Base-by-base conservation (phyloP, 2,329 filamentous ascomycete species). In the Torrubiella hemipterigena region DNA sequence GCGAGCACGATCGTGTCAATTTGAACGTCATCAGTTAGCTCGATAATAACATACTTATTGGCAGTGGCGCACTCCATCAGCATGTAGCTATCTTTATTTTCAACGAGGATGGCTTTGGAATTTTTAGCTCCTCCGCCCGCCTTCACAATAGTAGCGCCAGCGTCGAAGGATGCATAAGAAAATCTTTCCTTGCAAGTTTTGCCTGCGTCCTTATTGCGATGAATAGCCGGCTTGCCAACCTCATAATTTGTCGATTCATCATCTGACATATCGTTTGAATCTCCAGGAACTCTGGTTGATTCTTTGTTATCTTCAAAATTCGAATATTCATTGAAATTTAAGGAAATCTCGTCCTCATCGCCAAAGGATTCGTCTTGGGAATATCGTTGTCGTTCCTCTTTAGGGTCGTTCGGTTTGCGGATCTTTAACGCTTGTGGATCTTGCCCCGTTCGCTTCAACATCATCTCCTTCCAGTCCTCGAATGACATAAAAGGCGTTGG, bases 31-130 rank as follows among this genome's bases (percentile, higher is more conserved):
- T 93, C 85, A 54, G 85, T 96, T 18, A 98, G 67, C 57, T 98
- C 91, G 37, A 98, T 75, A 37, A 96, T 87, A 40, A 96, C 68
- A 50, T 93, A 95, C 55, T 96, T 96, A 60, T 93, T 89, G 43
- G 78, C 65, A 14, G 77, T 77, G 5, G 77, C 76, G 56, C 91
- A 98, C 51, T 89, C 83, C 42, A 95, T 83, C 27, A 96, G 69
- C 85, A 98, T 94, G 55, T 98, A 98, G 41, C 84, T 89, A 56
- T 98, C 91, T 59, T 96, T 96, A 59, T 95, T 95, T 61, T 98
- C 91, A 25, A 93, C 77, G 25, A 98, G 59, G 11, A 98, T 80
- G 11, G 87, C 79, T 36, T 86, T 93, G 12, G 86, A 69, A 39
- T 91, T 93, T 53, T 91, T 93, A 33, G 83, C 81, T 39, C 87